Conservation (phyloP, 352 stramenopile species). For the Plasmopara halstedii region DNA sequence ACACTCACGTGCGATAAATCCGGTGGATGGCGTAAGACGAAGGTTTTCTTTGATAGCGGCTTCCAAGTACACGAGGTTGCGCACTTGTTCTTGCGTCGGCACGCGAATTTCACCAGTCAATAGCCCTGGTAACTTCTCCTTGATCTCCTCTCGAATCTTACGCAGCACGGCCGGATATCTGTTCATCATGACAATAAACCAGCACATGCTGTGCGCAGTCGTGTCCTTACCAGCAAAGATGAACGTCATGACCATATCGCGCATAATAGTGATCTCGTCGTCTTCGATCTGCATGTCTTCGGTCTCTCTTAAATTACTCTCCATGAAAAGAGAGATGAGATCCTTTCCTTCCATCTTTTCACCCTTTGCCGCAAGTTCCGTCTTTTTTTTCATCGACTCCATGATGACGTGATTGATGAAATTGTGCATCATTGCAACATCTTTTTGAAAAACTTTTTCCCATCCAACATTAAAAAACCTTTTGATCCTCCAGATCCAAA, state of each 20-base stretch:
- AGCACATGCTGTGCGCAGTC: constrained; percentile 53
- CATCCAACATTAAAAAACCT: constrained; percentile 27
- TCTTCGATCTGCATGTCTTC: constrained; percentile 19
- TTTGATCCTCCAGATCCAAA: constrained; percentile 32
- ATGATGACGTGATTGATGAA: constrained; percentile 45
- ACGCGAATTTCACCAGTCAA: constrained; percentile 18
- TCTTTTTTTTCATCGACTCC: constrained; percentile 34
- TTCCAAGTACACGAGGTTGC: constrained; percentile 50
- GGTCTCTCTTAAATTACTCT: constrained; percentile 24
- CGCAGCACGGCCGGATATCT: constrained; percentile 35
- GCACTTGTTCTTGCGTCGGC: constrained; percentile 33
- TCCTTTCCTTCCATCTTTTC: constrained; percentile 37
- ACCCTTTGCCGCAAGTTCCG: constrained; percentile 38
- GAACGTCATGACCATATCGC: constrained; percentile 71
- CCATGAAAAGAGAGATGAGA: constrained; percentile 32
- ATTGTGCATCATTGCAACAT: constrained; percentile 31
- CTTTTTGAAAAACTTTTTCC: constrained; percentile 34
- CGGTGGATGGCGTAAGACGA: constrained; percentile 53
- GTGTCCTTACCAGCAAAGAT: constrained; percentile 71
- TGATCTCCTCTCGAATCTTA: constrained; percentile 53
- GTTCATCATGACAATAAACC: constrained; percentile 67
- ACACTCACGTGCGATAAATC: constrained; percentile 41
- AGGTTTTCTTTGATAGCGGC: constrained; percentile 58
- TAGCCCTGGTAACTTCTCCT: constrained; percentile 28
- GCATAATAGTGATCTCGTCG: constrained; percentile 36